Evolutionary conservation across 768 basidiomycete species (phyloP).

Genomic region (Xerocomus potaroensis): DNA sequence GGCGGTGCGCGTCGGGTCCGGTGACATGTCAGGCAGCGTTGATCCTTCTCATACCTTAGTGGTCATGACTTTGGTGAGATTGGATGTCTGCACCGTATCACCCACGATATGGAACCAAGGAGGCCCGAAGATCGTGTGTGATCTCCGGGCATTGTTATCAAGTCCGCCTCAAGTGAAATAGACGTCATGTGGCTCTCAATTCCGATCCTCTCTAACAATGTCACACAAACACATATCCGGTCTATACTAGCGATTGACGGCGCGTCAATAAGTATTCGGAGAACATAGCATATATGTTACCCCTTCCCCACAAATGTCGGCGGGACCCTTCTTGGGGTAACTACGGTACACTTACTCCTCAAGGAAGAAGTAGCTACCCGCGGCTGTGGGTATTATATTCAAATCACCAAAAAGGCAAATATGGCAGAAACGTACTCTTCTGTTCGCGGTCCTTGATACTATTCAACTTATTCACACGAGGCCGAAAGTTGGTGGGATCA

Average conservation of each 20-base stretch:
- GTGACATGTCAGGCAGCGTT: background rate
- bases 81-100: background rate
- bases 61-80: background rate
- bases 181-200: background rate
- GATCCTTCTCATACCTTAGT: background rate
- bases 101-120: background rate
- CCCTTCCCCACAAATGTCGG: constrained; percentile 3
- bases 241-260: constrained; percentile 5
- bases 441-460: constrained; percentile 88
- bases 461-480: constrained; percentile 80
- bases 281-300: constrained; percentile 1
- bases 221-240: constrained; percentile 7
- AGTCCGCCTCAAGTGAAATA: background rate
- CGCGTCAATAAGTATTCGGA: constrained; percentile 10
- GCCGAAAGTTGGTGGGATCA: constrained; percentile 92
- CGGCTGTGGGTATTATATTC: constrained; percentile 38
- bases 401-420: constrained; percentile 4
- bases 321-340: background rate
- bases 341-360: constrained; percentile 55
- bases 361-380: constrained; percentile 91
- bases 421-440: constrained; percentile 50
- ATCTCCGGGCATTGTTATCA: background rate
- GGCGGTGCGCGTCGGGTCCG: too few species aligned
- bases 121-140: background rate
- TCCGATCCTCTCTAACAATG: constrained; percentile 9